Conservation (phyloP, 2,329 filamentous ascomycete species). For the Talaromyces pinophilus region DNA sequence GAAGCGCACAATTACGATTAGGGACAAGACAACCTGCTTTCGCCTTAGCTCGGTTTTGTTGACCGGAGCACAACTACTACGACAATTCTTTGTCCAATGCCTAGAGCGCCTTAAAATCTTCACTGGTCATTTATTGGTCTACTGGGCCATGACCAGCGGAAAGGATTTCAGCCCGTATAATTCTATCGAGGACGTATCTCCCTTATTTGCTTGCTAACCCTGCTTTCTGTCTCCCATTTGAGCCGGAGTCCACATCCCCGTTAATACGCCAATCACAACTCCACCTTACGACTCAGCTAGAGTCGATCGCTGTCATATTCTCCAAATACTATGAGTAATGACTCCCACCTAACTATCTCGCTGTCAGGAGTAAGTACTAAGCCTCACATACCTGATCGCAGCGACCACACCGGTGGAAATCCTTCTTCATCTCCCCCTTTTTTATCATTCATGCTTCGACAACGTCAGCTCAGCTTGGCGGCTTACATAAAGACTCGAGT, state of each 20-base stretch:
- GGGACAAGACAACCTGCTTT: conserved; percentile 4
- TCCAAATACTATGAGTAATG: conserved; percentile 4
- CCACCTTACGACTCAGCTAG: conserved; percentile 1
- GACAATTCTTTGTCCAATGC: neutral
- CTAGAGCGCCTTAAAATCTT: conserved; percentile 10
- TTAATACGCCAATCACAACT: conserved; percentile 20
- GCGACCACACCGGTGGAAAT: neutral
- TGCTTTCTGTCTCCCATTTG: neutral
- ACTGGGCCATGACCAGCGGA: conserved; percentile 6
- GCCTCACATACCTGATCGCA: conserved; percentile 13
- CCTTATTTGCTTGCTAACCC: conserved; percentile 4
- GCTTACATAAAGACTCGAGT: neutral
- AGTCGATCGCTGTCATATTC: conserved; percentile 17
- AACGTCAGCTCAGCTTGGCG: neutral
- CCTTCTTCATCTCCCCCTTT: conserved; percentile 12
- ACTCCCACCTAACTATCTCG: neutral
- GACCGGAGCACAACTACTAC: neutral
- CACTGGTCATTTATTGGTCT: neutral
- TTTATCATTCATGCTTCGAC: conserved; percentile 1
- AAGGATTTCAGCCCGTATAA: conserved; percentile 5
- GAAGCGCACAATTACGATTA: conserved; percentile 14
- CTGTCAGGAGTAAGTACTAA: conserved; percentile 3
- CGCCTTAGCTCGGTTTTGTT: neutral
- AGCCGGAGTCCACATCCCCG: conserved; percentile 6
- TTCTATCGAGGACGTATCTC: neutral